Percentiles rank a stretch among this genome's conserved stretches.
These are phyloP conservation scores for Phlyctochytrium arcticum DNA, from an alignment of 192 early-diverging fungal species.

Conservation along the genomic window DNA sequence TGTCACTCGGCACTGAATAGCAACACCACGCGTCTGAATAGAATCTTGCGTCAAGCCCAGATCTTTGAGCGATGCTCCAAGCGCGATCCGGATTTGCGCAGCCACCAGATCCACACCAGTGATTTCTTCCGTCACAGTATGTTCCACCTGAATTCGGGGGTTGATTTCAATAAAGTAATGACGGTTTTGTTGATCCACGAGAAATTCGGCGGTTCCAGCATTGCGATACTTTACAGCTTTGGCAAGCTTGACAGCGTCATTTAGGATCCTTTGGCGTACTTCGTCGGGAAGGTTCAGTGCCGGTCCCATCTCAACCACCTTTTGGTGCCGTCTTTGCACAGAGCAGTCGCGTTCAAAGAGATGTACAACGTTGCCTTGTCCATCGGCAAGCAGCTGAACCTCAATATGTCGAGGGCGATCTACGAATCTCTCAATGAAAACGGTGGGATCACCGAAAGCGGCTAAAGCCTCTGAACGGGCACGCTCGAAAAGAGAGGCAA, in stretches of 20 bases:
- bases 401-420: conserved; percentile 94
- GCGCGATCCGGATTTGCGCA: conserved; percentile 92
- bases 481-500: conserved; percentile 77
- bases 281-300: conserved; percentile 65
- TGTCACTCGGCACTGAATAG: conserved; percentile 96
- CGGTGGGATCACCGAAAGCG: conserved; percentile 94
- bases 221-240: conserved; percentile 85
- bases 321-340: conserved; percentile 95
- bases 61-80: conserved; percentile 73
- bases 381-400: conserved; percentile 87
- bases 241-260: conserved; percentile 90
- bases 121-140: conserved; percentile 96
- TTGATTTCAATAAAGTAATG: conserved; percentile 99
- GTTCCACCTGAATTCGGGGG: conserved; percentile 97
- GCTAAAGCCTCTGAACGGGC: conserved; percentile 84
- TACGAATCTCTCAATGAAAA: conserved; percentile 92
- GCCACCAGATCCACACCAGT: conserved; percentile 93
- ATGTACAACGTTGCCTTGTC: conserved; percentile 82
- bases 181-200: conserved; percentile 79
- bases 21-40: conserved; percentile 73
- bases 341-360: conserved; percentile 96
- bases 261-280: conserved; percentile 73
- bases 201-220: conserved; percentile 96
- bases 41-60: conserved; percentile 77
- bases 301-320: conserved; percentile 91